These are phyloP conservation scores for Sanchytrium tribonematis DNA, from an alignment of 371 early-diverging fungal species.

Conservation along the genomic window DNA sequence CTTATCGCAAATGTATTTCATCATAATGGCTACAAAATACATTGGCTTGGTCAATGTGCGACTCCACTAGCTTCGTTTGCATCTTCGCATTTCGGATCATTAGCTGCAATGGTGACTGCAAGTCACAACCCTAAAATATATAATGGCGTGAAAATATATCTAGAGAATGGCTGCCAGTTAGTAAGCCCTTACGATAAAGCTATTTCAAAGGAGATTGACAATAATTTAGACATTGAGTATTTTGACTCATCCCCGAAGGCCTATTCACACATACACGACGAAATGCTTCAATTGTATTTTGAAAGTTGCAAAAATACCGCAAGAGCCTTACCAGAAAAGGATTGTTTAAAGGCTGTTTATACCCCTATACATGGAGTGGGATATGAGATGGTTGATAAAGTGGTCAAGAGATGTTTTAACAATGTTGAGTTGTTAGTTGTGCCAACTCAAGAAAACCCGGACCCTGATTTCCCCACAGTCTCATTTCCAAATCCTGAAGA, in stretches of 20 bases:
- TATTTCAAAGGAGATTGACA: slow-evolving; percentile 36
- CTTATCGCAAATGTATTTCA: slow-evolving; percentile 61
- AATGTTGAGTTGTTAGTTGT: background rate
- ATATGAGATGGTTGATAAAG: slow-evolving; percentile 34
- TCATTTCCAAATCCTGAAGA: slow-evolving; percentile 59
- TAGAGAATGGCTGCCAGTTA: slow-evolving; percentile 74
- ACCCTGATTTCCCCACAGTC: slow-evolving; percentile 80
- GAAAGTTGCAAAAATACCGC: too few species aligned
- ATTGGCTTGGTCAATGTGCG: slow-evolving; percentile 13
- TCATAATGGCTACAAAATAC: slow-evolving; percentile 46
- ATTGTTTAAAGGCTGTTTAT: slow-evolving; percentile 33
- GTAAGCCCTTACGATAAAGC: slow-evolving; percentile 59
- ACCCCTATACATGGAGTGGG: slow-evolving; percentile 94
- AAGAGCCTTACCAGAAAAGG: too few species aligned
- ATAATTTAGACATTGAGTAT: background rate
- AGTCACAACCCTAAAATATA: slow-evolving; percentile 92
- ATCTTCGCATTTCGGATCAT: slow-evolving; percentile 11
- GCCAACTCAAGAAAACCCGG: slow-evolving; percentile 20
- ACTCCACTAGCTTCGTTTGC: background rate
- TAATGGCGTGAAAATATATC: slow-evolving; percentile 87
- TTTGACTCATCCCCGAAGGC: too few species aligned
- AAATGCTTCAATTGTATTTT: too few species aligned
- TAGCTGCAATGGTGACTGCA: slow-evolving; percentile 92
- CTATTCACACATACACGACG: too few species aligned
- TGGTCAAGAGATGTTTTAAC: too few species aligned